Percentiles rank a stretch among this genome's conserved stretches.
phyloP scores from a whole-genome alignment of 352 stramenopile species.

The Salisapilia sapeloensis region DNA sequence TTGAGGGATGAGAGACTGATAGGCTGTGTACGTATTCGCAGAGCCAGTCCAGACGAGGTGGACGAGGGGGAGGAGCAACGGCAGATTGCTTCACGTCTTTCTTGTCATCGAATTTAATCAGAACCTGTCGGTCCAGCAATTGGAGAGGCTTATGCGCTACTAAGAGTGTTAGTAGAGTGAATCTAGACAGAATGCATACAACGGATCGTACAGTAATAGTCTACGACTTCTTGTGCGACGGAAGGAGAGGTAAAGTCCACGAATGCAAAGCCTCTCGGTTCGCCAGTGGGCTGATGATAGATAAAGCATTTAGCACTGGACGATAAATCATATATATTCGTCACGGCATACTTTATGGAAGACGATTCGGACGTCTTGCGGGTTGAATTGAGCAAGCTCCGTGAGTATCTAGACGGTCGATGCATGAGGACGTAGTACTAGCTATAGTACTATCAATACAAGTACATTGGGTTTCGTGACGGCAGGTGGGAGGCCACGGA shows the following conservation, averaged over 20 bases:
- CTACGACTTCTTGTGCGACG: conserved; percentile 25
- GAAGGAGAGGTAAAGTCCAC: conserved; percentile 50
- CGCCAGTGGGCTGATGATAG: conserved; percentile 15
- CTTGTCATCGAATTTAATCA: conserved; percentile 29
- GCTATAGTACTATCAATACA: conserved; percentile 3
- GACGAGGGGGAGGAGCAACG: neutral
- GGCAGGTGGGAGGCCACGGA: conserved; percentile 27
- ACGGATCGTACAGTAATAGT: conserved; percentile 29
- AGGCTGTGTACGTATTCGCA: conserved; percentile 25
- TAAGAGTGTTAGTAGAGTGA: neutral
- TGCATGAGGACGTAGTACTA: neutral
- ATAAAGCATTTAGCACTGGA: neutral
- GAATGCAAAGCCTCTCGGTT: conserved; percentile 63
- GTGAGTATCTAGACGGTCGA: conserved; percentile 28
- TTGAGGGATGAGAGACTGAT: neutral
- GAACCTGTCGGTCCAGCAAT: conserved; percentile 21
- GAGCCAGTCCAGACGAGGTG: conserved; percentile 42
- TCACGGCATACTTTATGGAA: conserved; percentile 36
- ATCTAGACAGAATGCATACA: too few relatives aligned
- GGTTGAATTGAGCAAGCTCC: conserved; percentile 26
- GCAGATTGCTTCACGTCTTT: conserved; percentile 1
- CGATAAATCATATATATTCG: neutral
- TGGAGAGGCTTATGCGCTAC: conserved; percentile 32
- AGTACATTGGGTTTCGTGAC: conserved; percentile 59
- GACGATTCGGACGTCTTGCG: conserved; percentile 28